A percentile compares a stretch with the other conserved stretches of the same genome.
Evolutionary conservation across 2,329 filamentous ascomycete species (phyloP).

Genomic region (Aureobasidium pullulans): DNA sequence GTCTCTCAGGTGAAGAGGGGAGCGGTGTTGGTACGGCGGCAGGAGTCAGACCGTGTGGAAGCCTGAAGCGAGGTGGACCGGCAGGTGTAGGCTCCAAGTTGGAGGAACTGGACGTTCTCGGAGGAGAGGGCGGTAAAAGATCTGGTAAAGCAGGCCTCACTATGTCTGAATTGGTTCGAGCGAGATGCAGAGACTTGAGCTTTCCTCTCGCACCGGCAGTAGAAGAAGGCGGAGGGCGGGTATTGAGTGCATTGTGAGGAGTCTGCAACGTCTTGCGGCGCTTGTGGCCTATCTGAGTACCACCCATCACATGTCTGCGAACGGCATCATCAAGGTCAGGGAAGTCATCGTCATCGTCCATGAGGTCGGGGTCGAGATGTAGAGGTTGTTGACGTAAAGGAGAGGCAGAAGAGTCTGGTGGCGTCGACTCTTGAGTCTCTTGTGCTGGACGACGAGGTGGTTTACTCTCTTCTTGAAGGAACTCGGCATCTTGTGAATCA

Average conservation of each 20-base stretch:
- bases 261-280: constrained; percentile 17
- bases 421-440: constrained; percentile 11
- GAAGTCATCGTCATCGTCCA: constrained; percentile 22
- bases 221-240: not conserved
- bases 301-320: constrained; percentile 13
- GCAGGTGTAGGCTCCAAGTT: not conserved
- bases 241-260: not conserved
- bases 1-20: constrained; percentile 13
- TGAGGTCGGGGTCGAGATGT: constrained; percentile 8
- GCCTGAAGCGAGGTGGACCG: constrained; percentile 2
- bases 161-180: not conserved
- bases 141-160: not conserved
- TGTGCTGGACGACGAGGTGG: not conserved
- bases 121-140: constrained; percentile 12
- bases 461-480: constrained; percentile 4
- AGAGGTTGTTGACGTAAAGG: not conserved
- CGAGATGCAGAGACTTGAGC: not conserved
- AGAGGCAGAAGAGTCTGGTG: not conserved
- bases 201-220: constrained; percentile 3
- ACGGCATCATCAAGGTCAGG: constrained; percentile 23
- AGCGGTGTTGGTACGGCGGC: constrained; percentile 14
- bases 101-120: constrained; percentile 9
- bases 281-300: constrained; percentile 18
- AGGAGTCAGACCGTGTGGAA: constrained; percentile 11
- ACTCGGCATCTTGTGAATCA: constrained; percentile 7